These are phyloP conservation scores for Penicillium cinerascens DNA, from an alignment of 495 filamentous ascomycete species.

Conservation along the genomic window DNA sequence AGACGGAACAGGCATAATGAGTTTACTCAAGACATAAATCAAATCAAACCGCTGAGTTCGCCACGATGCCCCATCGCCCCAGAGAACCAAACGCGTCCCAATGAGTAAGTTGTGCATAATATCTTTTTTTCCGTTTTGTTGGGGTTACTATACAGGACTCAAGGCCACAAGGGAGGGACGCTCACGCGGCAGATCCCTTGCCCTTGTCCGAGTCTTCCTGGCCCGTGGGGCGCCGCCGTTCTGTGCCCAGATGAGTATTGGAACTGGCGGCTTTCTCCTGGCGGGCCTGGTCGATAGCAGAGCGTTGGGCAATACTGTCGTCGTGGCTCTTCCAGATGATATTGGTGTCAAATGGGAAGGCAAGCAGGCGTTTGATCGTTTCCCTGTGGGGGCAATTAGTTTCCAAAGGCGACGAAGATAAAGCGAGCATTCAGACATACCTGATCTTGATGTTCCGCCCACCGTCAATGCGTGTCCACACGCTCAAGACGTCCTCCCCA, in stretches of 20 bases:
- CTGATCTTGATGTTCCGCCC: slow-evolving; percentile 94
- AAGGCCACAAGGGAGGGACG: slow-evolving; percentile 22
- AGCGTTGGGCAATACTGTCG: slow-evolving; percentile 74
- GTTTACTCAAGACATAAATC: slow-evolving; percentile 29
- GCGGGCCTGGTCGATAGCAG: slow-evolving; percentile 75
- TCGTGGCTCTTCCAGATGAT: slow-evolving; percentile 93
- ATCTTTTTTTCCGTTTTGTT: slow-evolving; percentile 32
- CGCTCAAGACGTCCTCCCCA: slow-evolving; percentile 94
- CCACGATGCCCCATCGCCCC: slow-evolving; percentile 39
- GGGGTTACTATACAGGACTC: slow-evolving; percentile 47
- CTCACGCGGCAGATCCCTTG: slow-evolving; percentile 37
- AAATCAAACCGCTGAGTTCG: slow-evolving; percentile 45
- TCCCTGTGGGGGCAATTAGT: slow-evolving; percentile 53
- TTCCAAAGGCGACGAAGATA: not conserved
- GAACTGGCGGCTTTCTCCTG: slow-evolving; percentile 60
- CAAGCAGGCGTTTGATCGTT: slow-evolving; percentile 84
- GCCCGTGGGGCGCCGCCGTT: slow-evolving; percentile 45
- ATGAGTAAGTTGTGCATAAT: slow-evolving; percentile 32
- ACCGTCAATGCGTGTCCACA: slow-evolving; percentile 92
- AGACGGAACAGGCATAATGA: slow-evolving; percentile 18
- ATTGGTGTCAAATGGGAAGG: slow-evolving; percentile 81
- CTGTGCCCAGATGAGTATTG: slow-evolving; percentile 34
- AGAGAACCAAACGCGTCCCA: slow-evolving; percentile 44
- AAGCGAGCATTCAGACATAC: slow-evolving; percentile 45
- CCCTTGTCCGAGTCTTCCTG: slow-evolving; percentile 49